A percentile compares a stretch with the other conserved stretches of the same genome.
These are phyloP conservation scores for Rhododendron ovatum DNA, from an alignment of 148 eudicot genomes.

Conservation along the genomic window DNA sequence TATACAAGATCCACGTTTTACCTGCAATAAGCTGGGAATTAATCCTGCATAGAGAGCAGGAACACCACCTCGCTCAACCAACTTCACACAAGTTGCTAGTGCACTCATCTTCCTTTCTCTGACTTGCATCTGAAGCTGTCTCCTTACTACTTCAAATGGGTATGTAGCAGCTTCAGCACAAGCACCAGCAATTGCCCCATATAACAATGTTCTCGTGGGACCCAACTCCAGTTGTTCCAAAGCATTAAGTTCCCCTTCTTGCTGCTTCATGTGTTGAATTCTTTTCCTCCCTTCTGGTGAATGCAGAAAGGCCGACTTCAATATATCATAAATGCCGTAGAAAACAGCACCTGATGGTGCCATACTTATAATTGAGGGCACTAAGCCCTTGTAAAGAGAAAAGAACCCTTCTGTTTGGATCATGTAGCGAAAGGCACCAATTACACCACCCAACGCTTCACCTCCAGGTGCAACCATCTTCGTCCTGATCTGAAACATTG, in stretches of 20 bases:
- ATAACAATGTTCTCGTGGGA: conserved; percentile 66
- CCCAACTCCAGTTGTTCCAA: conserved; percentile 88
- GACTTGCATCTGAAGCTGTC: conserved; percentile 97
- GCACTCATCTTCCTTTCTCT: conserved; percentile 72
- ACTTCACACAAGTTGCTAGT: conserved; percentile 73
- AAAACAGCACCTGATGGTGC: conserved; percentile 97
- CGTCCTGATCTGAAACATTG: conserved; percentile 70
- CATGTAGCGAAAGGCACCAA: conserved; percentile 78
- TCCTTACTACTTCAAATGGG: conserved; percentile 97
- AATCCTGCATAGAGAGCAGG: conserved; percentile 94
- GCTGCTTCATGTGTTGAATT: conserved; percentile 65
- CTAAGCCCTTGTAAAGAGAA: conserved; percentile 89
- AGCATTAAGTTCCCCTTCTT: conserved; percentile 64
- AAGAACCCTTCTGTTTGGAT: conserved; percentile 91
- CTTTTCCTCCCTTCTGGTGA: conserved; percentile 86
- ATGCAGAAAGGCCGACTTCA: conserved; percentile 80
- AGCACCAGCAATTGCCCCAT: conserved; percentile 95
- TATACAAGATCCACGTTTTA: conserved; percentile 14
- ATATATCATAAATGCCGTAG: conserved; percentile 91
- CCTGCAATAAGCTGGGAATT: conserved; percentile 91
- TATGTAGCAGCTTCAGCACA: conserved; percentile 96
- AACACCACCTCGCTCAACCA: conserved; percentile 85
- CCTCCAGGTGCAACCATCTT: conserved; percentile 97
- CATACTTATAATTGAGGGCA: conserved; percentile 87
- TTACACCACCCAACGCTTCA: conserved; percentile 85